Evolutionary conservation across 2,329 filamentous ascomycete species (phyloP), one percentile per base, ranked within the genome.

Genomic region (Ascosphaera acerosa): DNA sequence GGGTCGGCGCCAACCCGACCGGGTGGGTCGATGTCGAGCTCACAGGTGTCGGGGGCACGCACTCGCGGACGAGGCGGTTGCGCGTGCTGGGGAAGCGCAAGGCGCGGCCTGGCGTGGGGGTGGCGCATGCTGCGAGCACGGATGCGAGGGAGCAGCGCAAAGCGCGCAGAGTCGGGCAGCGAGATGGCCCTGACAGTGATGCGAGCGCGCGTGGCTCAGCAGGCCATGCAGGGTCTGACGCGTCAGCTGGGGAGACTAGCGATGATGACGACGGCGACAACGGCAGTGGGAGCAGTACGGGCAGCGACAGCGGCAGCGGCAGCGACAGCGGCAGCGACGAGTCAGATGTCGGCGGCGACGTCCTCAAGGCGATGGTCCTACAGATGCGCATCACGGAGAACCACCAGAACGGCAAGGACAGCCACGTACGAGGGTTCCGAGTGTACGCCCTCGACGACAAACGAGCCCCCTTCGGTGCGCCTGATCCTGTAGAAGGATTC

Each of bases 401-500:
- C 46, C 87, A 97, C 50, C 87, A 97, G 54, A 97, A 97, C 49
- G 87, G 87, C 39, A 97, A 97, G 50, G 87, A 97, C 49, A 97
- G 87, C n/a, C 87, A 97, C 58, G 64, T 97, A 15, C 66, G 87
- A 10, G 84, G 81, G 2, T 65, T 97, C 50, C 89, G 91, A 55
- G 74, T 94, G 6, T 97, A 71, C 44, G 62, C 66, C 10, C 48
- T 45, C 18, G 56, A 61, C 36, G 53, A 57, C 30, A 46, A 40
- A 28, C 45, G 49, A 1, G 43, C 45, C 3, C 42, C 44, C 3
- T n/a, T n/a, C n/a, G n/a, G n/a, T n/a, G n/a, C n/a, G 23, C 7
- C 31, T 14, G 9, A 16, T n/a, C 18, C 12, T 16, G 17, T 16
- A 12, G 26, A 29, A 31, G 35, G 35, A 32, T 32, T 31, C 18